Evolutionary conservation across 371 early-diverging fungal species (phyloP).

Genomic region (Sporodiniella umbellata): DNA sequence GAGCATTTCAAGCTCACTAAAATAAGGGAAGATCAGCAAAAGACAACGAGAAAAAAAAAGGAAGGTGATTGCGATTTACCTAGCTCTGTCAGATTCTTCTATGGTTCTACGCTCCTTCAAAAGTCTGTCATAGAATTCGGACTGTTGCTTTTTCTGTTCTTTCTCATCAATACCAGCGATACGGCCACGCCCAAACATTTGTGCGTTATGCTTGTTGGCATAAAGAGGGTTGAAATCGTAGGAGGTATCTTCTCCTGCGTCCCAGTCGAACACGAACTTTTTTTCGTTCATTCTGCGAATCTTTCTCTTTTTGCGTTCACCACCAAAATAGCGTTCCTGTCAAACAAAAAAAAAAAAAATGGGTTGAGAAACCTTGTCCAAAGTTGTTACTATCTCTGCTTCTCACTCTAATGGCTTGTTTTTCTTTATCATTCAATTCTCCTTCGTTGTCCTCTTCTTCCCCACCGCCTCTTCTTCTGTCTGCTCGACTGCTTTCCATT

Average conservation of each 20-base stretch:
- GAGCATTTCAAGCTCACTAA: conserved; percentile 61
- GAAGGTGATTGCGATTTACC: conserved; percentile 22
- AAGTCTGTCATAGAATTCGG: conserved; percentile 68
- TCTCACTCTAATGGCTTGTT: conserved; percentile 46
- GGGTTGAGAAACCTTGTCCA: no score
- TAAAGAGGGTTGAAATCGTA: conserved; percentile 89
- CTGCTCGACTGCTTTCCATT: background rate
- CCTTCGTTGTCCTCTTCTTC: conserved; percentile 10
- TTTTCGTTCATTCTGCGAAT: conserved; percentile 85
- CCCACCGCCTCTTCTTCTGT: conserved; percentile 21
- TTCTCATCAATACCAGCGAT: conserved; percentile 87
- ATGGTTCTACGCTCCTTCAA: conserved; percentile 66
- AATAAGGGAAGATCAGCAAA: conserved; percentile 1
- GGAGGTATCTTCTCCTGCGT: conserved; percentile 92
- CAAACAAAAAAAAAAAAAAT: no score
- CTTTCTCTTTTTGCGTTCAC: conserved; percentile 72
- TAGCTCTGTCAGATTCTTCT: conserved; percentile 66
- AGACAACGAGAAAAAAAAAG: background rate
- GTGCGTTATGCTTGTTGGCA: conserved; percentile 72
- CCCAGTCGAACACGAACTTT: conserved; percentile 98
- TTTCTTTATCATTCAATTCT: conserved; percentile 41
- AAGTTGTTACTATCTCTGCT: background rate
- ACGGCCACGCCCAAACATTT: conserved; percentile 91
- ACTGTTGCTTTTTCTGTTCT: conserved; percentile 67
- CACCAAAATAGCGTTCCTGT: conserved; percentile 87